Percentiles rank a stretch among this genome's conserved stretches.
Conservation (phyloP, 768 basidiomycete genomes). For the Boletus rex-veris region DNA sequence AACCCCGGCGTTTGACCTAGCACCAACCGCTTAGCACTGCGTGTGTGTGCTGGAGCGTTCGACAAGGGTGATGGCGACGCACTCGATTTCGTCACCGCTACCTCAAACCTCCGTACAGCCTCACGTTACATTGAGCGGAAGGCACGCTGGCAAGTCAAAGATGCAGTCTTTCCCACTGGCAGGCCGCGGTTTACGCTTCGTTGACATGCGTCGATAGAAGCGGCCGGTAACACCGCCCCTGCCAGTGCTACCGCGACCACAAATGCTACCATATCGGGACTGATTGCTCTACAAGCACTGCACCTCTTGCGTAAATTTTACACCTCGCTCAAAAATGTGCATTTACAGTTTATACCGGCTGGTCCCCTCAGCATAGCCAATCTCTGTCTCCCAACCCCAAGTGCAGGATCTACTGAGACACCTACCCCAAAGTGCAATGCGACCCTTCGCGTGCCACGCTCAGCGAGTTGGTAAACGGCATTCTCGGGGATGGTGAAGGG, state of each 20-base stretch:
- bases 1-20: conserved; percentile 39
- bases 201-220: conserved; percentile 52
- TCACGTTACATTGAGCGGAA: conserved; percentile 87
- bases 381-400: no score
- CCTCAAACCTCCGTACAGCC: conserved; percentile 86
- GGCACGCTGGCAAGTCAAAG: conserved; percentile 97
- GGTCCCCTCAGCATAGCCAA: no score
- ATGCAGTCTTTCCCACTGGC: conserved; percentile 41
- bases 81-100: conserved; percentile 93
- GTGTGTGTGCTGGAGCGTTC: conserved; percentile 67
- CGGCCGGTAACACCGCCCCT: conserved; percentile 99
- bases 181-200: neutral
- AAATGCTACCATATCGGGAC: conserved; percentile 93
- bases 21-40: conserved; percentile 71
- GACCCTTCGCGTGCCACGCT: conserved; percentile 64
- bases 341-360: no score
- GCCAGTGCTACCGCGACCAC: conserved; percentile 98
- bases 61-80: conserved; percentile 99
- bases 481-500: conserved; percentile 52
- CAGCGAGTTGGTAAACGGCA: conserved; percentile 64
- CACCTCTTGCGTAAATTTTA: no score
- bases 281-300: conserved; percentile 90
- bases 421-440: no score
- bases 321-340: no score
- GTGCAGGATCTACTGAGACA: no score